Evolutionary conservation across 108 stramenopile genomes (phyloP).

Genomic region (Skeletonema potamos): DNA sequence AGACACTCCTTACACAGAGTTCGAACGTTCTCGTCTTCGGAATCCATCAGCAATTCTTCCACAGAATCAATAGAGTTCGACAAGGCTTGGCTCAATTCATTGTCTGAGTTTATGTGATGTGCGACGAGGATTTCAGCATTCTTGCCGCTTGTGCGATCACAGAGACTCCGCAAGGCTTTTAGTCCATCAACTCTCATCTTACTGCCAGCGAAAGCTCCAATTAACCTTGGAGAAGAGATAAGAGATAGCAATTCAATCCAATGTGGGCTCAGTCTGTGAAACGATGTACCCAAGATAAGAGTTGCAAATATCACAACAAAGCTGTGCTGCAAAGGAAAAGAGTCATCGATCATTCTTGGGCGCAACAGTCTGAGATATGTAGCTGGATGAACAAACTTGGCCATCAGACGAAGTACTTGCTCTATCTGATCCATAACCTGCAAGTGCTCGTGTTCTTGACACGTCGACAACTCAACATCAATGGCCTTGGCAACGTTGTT

Average conservation of each 20-base stretch:
- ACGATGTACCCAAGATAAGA: conserved; percentile 28
- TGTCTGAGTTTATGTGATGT: not conserved
- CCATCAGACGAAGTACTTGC: conserved; percentile 32
- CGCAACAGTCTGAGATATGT: conserved; percentile 21
- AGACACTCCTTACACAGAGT: not conserved
- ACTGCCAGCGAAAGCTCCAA: conserved; percentile 36
- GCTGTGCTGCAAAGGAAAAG: conserved; percentile 19
- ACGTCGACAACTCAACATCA: conserved; percentile 5
- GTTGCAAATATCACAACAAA: conserved; percentile 24
- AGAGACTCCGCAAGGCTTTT: not conserved
- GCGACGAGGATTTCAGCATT: not conserved
- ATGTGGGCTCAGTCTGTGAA: conserved; percentile 23
- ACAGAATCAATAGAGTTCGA: not conserved
- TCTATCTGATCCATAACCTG: conserved; percentile 10
- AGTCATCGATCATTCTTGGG: conserved; percentile 32
- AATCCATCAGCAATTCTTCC: not conserved
- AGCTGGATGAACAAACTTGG: conserved; percentile 42
- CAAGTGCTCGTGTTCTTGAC: not conserved
- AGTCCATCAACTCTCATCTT: not conserved
- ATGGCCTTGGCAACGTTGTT: conserved; percentile 39
- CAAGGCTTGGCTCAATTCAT: not conserved
- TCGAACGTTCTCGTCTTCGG: not conserved
- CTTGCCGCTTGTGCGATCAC: not conserved
- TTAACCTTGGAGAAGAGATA: conserved; percentile 21
- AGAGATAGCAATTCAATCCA: conserved; percentile 21